These are phyloP conservation scores for Xanthoconium purpureum DNA, from an alignment of 768 basidiomycete species.

Conservation along the genomic window DNA sequence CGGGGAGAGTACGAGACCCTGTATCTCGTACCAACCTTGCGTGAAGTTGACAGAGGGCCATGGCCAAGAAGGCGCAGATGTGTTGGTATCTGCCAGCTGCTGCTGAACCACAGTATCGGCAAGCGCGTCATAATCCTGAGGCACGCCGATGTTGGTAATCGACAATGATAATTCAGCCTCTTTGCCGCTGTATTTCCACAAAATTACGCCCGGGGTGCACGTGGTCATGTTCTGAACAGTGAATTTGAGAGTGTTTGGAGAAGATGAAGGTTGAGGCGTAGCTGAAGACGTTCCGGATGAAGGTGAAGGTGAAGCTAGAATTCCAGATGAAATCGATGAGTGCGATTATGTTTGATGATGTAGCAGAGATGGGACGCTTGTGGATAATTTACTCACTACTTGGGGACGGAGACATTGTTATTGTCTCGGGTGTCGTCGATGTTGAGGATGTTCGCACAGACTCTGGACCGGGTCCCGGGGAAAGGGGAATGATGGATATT, in stretches of 20 bases:
- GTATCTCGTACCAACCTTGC: conserved; percentile 46
- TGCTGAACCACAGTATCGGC: conserved; percentile 11
- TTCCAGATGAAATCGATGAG: conserved; percentile 5
- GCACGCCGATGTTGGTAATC: conserved; percentile 40
- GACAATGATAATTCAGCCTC: conserved; percentile 30
- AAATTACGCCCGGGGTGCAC: conserved; percentile 32
- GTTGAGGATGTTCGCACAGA: conserved; percentile 4
- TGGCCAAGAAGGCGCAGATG: conserved; percentile 27
- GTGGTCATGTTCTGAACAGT: conserved; percentile 32
- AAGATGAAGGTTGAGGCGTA: conserved; percentile 14
- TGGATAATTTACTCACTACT: conserved; percentile 17
- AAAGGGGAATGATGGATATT: neutral
- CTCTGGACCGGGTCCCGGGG: conserved; percentile 6
- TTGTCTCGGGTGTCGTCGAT: neutral
- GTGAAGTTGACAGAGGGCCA: conserved; percentile 49
- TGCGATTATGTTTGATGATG: neutral
- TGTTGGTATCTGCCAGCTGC: conserved; percentile 28
- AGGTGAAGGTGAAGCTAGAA: conserved; percentile 6
- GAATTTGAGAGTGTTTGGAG: conserved; percentile 21
- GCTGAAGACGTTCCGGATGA: conserved; percentile 13
- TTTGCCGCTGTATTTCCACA: conserved; percentile 42
- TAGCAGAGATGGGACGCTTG: neutral
- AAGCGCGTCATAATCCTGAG: conserved; percentile 18
- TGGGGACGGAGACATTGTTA: conserved; percentile 14
- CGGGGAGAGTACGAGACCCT: conserved; percentile 16